A percentile compares a stretch with the other conserved stretches of the same genome.
Evolutionary conservation across 345 rosid genomes (phyloP).

Genomic region (Eucalyptus rudis): DNA sequence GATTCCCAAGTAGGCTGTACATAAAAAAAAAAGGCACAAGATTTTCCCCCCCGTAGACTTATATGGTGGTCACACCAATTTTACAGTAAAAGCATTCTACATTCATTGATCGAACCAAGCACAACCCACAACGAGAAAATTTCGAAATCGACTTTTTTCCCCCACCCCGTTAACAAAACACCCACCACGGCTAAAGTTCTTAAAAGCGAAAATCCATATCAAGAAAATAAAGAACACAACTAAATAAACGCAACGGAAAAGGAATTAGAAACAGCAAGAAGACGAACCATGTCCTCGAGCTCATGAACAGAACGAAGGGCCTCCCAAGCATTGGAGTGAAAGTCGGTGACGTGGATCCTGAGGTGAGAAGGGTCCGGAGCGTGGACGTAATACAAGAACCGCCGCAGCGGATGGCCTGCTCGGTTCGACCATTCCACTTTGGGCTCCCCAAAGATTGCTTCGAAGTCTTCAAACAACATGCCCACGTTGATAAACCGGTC

Average conservation of each 20-base stretch:
- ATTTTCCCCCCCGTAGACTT: neutral
- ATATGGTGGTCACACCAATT: neutral
- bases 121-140: neutral
- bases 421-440: conserved; percentile 32
- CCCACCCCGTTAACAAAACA: neutral
- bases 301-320: conserved; percentile 45
- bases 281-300: conserved; percentile 67
- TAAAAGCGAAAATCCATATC: neutral
- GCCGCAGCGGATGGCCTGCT: conserved; percentile 19
- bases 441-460: conserved; percentile 59
- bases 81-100: neutral
- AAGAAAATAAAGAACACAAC: neutral
- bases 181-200: neutral
- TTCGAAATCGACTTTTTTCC: neutral
- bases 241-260: neutral
- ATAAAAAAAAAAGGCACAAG: neutral
- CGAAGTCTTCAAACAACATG: conserved; percentile 35
- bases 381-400: conserved; percentile 53
- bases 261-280: neutral
- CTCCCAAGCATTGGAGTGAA: conserved; percentile 43
- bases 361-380: conserved; percentile 53
- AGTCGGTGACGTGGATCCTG: conserved; percentile 54
- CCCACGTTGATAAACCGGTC: neutral
- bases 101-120: neutral
- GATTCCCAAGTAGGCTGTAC: neutral